Percentiles rank a stretch among this genome's conserved stretches.
Evolutionary conservation across 2,329 filamentous ascomycete genomes (phyloP).

Genomic region (Tolypocladium endophyticum): DNA sequence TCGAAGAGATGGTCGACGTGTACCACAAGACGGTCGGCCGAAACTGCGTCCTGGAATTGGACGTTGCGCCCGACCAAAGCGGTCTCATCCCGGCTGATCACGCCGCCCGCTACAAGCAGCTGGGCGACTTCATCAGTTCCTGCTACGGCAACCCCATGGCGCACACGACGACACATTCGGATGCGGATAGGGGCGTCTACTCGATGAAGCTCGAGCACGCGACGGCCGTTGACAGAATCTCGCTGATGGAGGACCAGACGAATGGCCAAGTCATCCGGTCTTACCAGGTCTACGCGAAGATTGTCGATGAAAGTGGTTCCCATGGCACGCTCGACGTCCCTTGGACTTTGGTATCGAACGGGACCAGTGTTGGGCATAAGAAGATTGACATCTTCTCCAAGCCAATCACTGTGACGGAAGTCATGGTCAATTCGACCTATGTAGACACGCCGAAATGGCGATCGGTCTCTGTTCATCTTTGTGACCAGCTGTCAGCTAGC

Average conservation of each 20-base stretch:
- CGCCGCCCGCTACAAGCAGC: constrained; percentile 11
- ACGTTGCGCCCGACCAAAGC: constrained; percentile 12
- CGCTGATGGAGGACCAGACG: constrained; percentile 15
- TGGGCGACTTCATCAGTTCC: constrained; percentile 11
- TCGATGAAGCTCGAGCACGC: constrained; percentile 6
- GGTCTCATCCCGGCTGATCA: constrained; percentile 12
- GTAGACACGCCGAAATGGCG: constrained; percentile 13
- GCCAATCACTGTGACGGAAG: constrained; percentile 8
- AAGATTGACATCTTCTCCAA: constrained; percentile 12
- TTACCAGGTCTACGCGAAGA: constrained; percentile 10
- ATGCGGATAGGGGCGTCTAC: neutral
- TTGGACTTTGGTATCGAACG: constrained; percentile 11
- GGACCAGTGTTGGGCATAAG: constrained; percentile 14
- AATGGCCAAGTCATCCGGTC: constrained; percentile 13
- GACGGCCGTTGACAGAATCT: constrained; percentile 10
- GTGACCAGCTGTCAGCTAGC: constrained; percentile 1
- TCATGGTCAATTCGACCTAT: constrained; percentile 12
- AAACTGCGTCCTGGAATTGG: constrained; percentile 13
- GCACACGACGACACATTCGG: neutral
- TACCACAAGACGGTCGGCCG: constrained; percentile 14
- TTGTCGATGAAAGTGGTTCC: neutral
- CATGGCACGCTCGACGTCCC: constrained; percentile 5
- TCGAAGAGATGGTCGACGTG: constrained; percentile 12
- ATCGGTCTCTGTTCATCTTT: constrained; percentile 10
- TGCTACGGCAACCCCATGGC: constrained; percentile 1